phyloP scores from a whole-genome alignment of 345 rosid species.

The Raphanus raphanistrum region DNA sequence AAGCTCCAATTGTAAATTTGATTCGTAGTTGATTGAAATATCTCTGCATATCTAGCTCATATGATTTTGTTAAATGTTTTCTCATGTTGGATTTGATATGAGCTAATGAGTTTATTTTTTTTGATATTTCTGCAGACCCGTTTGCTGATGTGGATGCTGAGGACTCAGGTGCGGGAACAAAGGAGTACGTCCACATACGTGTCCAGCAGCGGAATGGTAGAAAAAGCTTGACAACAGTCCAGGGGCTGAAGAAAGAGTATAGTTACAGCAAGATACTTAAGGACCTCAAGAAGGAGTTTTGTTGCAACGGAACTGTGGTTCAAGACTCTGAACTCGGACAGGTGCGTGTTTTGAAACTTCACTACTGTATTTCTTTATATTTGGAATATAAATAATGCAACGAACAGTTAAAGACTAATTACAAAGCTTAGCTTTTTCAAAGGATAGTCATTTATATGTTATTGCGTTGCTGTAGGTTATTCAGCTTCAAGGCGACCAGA shows the following conservation, averaged over 20 bases:
- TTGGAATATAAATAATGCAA: not conserved
- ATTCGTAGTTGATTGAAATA: not conserved
- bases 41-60: not conserved
- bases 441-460: not conserved
- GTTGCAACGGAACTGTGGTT: conserved; percentile 71
- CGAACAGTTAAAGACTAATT: not conserved
- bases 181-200: conserved; percentile 70
- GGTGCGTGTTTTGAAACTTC: conserved; percentile 39
- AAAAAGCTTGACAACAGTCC: conserved; percentile 79
- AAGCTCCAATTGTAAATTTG: not conserved
- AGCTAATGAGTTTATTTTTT: conserved; percentile 17
- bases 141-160: conserved; percentile 77
- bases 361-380: not conserved
- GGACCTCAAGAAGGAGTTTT: conserved; percentile 67
- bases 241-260: conserved; percentile 78
- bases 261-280: conserved; percentile 82
- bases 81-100: not conserved
- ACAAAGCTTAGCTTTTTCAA: not conserved
- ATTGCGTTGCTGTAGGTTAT: conserved; percentile 51
- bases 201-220: conserved; percentile 80
- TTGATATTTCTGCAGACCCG: conserved; percentile 43
- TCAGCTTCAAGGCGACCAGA: conserved; percentile 85
- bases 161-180: conserved; percentile 72
- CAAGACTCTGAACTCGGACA: conserved; percentile 84
- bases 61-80: not conserved